Evolutionary conservation across 2,329 filamentous ascomycete species (phyloP).

Genomic region (Neodidymelliopsis sp.): DNA sequence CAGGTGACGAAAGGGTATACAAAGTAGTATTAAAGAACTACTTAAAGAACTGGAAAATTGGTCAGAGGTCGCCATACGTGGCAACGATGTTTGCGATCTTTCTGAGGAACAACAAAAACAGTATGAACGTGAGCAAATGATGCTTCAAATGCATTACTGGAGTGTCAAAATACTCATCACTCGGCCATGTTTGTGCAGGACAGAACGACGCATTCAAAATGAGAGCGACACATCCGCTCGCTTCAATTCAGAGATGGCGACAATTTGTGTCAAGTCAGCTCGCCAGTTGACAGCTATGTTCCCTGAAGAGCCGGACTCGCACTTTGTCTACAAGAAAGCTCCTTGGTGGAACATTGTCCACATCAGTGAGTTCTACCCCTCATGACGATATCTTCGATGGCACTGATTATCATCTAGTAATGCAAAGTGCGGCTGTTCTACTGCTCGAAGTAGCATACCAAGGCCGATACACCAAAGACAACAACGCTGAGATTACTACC

Average conservation of each 20-base stretch:
- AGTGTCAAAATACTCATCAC: conserved; percentile 47
- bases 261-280: conserved; percentile 46
- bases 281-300: conserved; percentile 42
- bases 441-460: conserved; percentile 48
- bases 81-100: no score
- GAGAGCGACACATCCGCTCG: conserved; percentile 36
- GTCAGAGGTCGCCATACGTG: no score
- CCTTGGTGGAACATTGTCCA: conserved; percentile 55
- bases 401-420: conserved; percentile 25
- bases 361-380: conserved; percentile 25
- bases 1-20: no score
- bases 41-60: conserved; percentile 45
- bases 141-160: conserved; percentile 39
- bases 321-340: conserved; percentile 38
- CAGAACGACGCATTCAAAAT: conserved; percentile 30
- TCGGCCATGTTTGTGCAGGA: conserved; percentile 47
- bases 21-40: conserved; percentile 40
- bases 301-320: conserved; percentile 36
- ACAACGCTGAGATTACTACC: conserved; percentile 33
- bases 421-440: conserved; percentile 50
- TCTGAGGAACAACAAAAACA: background rate
- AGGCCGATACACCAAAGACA: conserved; percentile 33
- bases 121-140: conserved; percentile 25
- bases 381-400: no score
- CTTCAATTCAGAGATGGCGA: conserved; percentile 44